Base-by-base conservation (phyloP, 495 filamentous ascomycete genomes). In the Penicillium subrubescens region DNA sequence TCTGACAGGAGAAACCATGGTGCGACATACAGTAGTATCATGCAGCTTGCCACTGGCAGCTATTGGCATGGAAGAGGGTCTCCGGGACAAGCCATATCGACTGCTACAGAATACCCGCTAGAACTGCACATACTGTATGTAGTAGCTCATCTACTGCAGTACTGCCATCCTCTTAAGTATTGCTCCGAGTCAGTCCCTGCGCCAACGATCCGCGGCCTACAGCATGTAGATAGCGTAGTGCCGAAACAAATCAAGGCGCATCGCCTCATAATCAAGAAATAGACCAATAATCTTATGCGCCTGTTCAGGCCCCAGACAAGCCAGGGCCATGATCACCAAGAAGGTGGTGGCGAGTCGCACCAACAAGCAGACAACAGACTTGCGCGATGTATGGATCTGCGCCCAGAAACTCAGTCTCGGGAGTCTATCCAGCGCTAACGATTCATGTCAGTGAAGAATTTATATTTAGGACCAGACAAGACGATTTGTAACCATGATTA, bases 391-490 rank as follows among this genome's bases (percentile, higher is more conserved):
- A 34, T 31, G 27, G 57, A 59, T 59, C 57, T 59, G 31, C 57
- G 57, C 17, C 57, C 41, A 33, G 44, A 48, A 33, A 33, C 41
- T 43, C 56, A 29, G 57, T 43, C 17, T 59, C 41, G 31, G 19
- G 39, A 55, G 50, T 56, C 44, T 37, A 51, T 56, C 54, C 56
- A 63, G 60, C 59, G 60, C 64, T 66, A 67, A 58, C 29, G 23
- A 48, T 51, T 48, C 15, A 55, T 37, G 5, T 31, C 43, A 43
- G 62, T 67, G 57, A 64, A 59, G 64, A 69, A 52, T 44, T 67
- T 67, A 69, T 67, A 64, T 64, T 61, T 67, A 67, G 64, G 54
- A 33, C 43, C 37, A 17, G 12, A 51, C 57, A 19, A 25, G 23
- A 37, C 25, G 19, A 29, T 39, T 8, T 15, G 17, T 17, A n/a